Percentiles rank a stretch among this genome's conserved stretches.
These are phyloP conservation scores for Ustilago vetiveriae DNA, from an alignment of 1,284 basidiomycete genomes.

Conservation along the genomic window DNA sequence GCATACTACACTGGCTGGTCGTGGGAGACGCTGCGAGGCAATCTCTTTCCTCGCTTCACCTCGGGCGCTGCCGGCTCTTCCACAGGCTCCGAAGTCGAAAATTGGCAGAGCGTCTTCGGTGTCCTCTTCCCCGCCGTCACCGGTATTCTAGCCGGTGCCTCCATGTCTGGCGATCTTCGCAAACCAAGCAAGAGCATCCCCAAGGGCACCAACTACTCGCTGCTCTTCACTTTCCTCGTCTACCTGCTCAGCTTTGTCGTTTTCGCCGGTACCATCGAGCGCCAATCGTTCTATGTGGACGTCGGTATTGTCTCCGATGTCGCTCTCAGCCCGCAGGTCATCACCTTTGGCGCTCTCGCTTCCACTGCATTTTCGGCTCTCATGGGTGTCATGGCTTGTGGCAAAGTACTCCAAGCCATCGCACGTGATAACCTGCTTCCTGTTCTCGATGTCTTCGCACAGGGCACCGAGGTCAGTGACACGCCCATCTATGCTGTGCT, in stretches of 20 bases:
- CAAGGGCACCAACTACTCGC: conserved; percentile 66
- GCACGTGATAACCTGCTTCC: conserved; percentile 65
- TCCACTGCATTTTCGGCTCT: conserved; percentile 65
- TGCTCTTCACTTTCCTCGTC: conserved; percentile 63
- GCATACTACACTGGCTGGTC: conserved; percentile 65
- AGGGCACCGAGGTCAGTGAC: conserved; percentile 63
- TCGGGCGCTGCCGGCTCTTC: conserved; percentile 63
- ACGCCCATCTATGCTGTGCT: conserved; percentile 64
- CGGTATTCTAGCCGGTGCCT: conserved; percentile 64
- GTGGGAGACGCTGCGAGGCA: conserved; percentile 54
- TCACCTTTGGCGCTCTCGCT: conserved; percentile 64
- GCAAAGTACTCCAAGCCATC: conserved; percentile 65
- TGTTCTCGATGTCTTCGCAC: conserved; percentile 59
- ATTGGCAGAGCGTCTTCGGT: conserved; percentile 64
- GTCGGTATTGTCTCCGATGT: conserved; percentile 64
- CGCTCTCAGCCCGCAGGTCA: conserved; percentile 60
- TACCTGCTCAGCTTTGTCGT: conserved; percentile 61
- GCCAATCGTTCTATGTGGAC: conserved; percentile 62
- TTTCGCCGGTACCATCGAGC: conserved; percentile 63
- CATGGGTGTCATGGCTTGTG: conserved; percentile 66
- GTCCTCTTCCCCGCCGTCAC: conserved; percentile 66
- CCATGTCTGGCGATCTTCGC: conserved; percentile 66
- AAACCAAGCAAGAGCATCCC: conserved; percentile 67
- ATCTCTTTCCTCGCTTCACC: conserved; percentile 63
- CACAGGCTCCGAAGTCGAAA: conserved; percentile 46